Base-by-base conservation (phyloP, 495 filamentous ascomycete species). In the Mycothermus thermophilus region DNA sequence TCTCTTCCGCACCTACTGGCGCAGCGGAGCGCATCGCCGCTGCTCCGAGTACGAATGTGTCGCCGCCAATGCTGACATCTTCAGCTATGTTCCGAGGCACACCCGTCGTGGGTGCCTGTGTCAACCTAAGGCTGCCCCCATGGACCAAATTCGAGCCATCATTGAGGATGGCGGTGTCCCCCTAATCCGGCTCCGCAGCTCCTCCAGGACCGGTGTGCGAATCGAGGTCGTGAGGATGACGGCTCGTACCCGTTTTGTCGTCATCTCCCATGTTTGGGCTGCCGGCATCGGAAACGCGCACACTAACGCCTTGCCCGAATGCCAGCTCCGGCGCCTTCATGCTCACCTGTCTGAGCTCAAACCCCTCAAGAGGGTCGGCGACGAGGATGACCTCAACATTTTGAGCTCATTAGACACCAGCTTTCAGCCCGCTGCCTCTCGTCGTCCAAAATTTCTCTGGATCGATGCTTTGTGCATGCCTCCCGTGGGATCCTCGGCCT, bases 401-500 rank as follows among this genome's bases (percentile, higher is more conserved):
- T 10, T 46, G 14, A 37, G 30, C 36, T 46, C 43, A 4, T 35
- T 42, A 3, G 43, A 46, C 9, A 37, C 35, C 14, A 39, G 43
- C 1, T 46, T 46, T 20, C 46, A 44, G 23, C n/a, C 30, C 8
- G 35, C 41, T 1, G 30, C 22, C 24, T 9, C 33, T 1, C 21
- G 22, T 16, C 20, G 30, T 12, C 31, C 47, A 1, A 46, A 24
- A 3, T 50, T 37, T 23, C 40, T 50, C 18, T 50, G 47, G 47
- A 46, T 50, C 9, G 47, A 50, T 13, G 44, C 41, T 8, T 21
- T 50, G 8, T 50, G 47, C 6, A 47, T 50, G 35, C 47, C 47
- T 8, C 35, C 35, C 0, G 41, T 22, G 9, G 38, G 31, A 3
- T 15, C 35, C 0, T 26, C 18, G 10, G 35, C 32, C 1, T 35